A percentile compares a stretch with the other conserved stretches of the same genome.
phyloP scores from a whole-genome alignment of 495 filamentous ascomycete genomes.

The Aspergillus olivimuriae region DNA sequence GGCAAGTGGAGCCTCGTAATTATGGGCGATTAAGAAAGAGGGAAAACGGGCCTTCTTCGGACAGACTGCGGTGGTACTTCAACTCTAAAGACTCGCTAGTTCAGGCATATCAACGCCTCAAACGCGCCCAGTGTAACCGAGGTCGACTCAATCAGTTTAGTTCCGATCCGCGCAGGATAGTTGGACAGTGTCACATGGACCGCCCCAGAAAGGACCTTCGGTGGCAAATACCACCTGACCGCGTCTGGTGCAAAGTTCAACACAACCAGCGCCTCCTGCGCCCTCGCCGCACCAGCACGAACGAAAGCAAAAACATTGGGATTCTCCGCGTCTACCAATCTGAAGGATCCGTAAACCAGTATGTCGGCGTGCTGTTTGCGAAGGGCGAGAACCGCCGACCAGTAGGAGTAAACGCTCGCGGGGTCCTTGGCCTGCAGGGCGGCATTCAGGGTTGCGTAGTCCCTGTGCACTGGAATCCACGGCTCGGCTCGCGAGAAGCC shows the following conservation, averaged over 20 bases:
- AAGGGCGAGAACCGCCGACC: conserved; percentile 28
- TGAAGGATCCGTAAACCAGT: conserved; percentile 7
- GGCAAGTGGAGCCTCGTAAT: too few species aligned
- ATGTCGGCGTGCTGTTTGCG: conserved; percentile 34
- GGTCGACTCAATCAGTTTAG: neutral
- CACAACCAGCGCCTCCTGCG: neutral
- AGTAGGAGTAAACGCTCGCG: conserved; percentile 35
- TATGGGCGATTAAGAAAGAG: too few species aligned
- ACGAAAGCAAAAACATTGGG: conserved; percentile 3
- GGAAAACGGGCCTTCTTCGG: too few species aligned
- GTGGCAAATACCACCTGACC: conserved; percentile 1
- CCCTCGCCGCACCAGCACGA: neutral
- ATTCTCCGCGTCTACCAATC: conserved; percentile 1
- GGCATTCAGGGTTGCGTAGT: conserved; percentile 35
- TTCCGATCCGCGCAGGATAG: neutral
- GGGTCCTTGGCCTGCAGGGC: conserved; percentile 27
- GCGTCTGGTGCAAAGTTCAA: conserved; percentile 3
- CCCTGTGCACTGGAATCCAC: conserved; percentile 48
- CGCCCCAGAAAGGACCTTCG: neutral
- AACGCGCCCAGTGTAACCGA: neutral
- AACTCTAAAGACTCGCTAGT: too few species aligned
- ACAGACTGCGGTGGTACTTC: too few species aligned
- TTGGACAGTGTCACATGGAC: neutral
- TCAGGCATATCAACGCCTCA: neutral
- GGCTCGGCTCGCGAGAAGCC: conserved; percentile 39